Base-by-base conservation (phyloP, 768 basidiomycete species). In the Mycena crocata region DNA sequence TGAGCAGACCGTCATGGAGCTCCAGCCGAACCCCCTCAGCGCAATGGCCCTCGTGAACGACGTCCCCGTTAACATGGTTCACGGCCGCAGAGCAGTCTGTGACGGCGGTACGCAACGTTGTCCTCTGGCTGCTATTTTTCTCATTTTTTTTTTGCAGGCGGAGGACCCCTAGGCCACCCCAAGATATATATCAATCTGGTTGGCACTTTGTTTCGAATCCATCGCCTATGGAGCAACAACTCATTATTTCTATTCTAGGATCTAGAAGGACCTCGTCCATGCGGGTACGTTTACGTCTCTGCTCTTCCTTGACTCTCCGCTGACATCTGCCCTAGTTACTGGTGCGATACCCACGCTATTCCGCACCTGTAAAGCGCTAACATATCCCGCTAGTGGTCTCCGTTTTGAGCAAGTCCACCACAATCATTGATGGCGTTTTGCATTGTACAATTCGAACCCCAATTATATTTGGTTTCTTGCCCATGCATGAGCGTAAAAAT, bases 131-230 rank as follows among this genome's bases (percentile, higher is more conserved):
- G 56, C n/a, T 45, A 8, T 54, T 59, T 40, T 32, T 54, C 45
- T 50, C 24, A 44, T 42, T 50, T 60, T 66, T 62, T 61, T 37
- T 50, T 15, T 55, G 1, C 76, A 99, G 97, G 97, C 80, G 91
- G 90, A 76, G 98, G 97, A 14, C 88, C 98, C 45, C 86, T 99
- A 31, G 98, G 98, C 26, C 98, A 99, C 77, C 98, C 98, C 7
- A 96, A 95, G 83, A 90, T 99, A 66, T 99, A 88, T 75, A 95
- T 99, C 78, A 99, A 99, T 82, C 78, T 99, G 76, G 96, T 95
- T 72, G 66, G 93, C 82, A 42, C 57, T 56, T 32, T 57, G 60
- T 56, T 35, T 62, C 44, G 57, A 46, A 31, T 37, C 34, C 56
- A 26, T 50, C 42, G 40, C 59, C 52, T 39, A 48, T 46, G 37